A percentile compares a stretch with the other conserved stretches of the same genome.
Conservation (phyloP, 2,329 filamentous ascomycete species). For the Xylariomycetidae sp. region DNA sequence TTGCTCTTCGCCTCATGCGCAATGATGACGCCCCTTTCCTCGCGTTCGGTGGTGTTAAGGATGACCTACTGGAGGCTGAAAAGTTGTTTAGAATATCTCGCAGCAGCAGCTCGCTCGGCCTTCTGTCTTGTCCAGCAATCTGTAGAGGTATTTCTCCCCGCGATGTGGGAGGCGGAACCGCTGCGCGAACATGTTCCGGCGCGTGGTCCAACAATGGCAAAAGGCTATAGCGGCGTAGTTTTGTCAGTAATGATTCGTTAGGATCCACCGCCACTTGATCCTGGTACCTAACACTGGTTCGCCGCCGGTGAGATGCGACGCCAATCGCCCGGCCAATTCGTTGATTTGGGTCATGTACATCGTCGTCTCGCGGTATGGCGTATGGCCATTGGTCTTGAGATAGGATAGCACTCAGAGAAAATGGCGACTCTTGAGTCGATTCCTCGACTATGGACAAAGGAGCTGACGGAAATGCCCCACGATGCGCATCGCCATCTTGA, state of each 20-base stretch:
- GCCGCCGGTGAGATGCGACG: conserved; percentile 12
- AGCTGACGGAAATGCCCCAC: conserved; percentile 7
- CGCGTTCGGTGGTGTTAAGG: no score
- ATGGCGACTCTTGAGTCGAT: conserved; percentile 7
- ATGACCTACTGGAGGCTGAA: no score
- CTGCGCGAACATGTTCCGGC: conserved; percentile 13
- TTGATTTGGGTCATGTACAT: neutral
- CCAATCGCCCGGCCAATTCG: conserved; percentile 14
- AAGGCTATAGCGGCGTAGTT: conserved; percentile 23
- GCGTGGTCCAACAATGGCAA: conserved; percentile 20
- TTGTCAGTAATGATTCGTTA: conserved; percentile 11
- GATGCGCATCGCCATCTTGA: conserved; percentile 23
- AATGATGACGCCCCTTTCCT: no score
- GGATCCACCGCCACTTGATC: conserved; percentile 1
- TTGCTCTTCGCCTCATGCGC: no score
- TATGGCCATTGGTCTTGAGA: conserved; percentile 3
- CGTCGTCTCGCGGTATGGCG: conserved; percentile 3
- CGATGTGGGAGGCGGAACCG: neutral
- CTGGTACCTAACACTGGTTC: conserved; percentile 8
- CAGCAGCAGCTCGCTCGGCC: conserved; percentile 17
- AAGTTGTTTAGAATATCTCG: conserved; percentile 19
- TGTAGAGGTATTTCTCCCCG: conserved; percentile 7
- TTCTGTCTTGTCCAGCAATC: conserved; percentile 5
- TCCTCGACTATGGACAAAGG: conserved; percentile 15
- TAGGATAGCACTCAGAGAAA: conserved; percentile 1